Evolutionary conservation across 2,329 filamentous ascomycete genomes (phyloP), one percentile per base, ranked within the genome.

Genomic region (Aspergillus sp.): DNA sequence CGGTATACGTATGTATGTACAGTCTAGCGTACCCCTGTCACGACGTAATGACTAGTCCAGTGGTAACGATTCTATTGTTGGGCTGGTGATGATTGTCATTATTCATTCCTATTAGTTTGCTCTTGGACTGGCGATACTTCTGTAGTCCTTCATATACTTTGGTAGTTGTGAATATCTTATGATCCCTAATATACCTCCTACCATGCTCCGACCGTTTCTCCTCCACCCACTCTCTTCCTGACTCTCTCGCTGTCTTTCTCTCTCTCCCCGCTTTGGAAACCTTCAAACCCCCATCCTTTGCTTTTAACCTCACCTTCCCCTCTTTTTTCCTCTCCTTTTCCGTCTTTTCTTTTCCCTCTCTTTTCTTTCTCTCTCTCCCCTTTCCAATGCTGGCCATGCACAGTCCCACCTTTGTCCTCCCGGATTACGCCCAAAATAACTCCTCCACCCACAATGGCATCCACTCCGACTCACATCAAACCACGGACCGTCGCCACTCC

Each of bases 301-400:
- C n/a, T n/a, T n/a, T n/a, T n/a, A n/a, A n/a, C 19, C 19, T 35
- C 37, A 27, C 37, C 32, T 37, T 13, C 26, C 31, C 33, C n/a
- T 37, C 13, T 43, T 27, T 10, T 33, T 35, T 42, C 32, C 35
- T 36, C 32, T 37, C 31, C 35, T 30, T 11, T 40, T 31, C 33
- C 19, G 7, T 40, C 27, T 29, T 26, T 28, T 32, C 13, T 28
- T 34, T 37, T 32, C 34, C 39, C 39, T 38, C 34, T 34, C 31
- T 29, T 29, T 31, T 32, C 19, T 19, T 33, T 30, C 26, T 29
- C 7, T 32, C 19, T 19, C 37, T 30, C 26, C 33, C 7, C 8
- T n/a, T n/a, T 54, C 52, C 56, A 57, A 69, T 69, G 64, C 64
- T 67, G 62, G 68, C 64, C 58, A 67, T 66, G 58, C 65, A 64